A percentile compares a stretch with the other conserved stretches of the same genome.
phyloP scores from a whole-genome alignment of 495 filamentous ascomycete species.

The Aspergillus ostianus region DNA sequence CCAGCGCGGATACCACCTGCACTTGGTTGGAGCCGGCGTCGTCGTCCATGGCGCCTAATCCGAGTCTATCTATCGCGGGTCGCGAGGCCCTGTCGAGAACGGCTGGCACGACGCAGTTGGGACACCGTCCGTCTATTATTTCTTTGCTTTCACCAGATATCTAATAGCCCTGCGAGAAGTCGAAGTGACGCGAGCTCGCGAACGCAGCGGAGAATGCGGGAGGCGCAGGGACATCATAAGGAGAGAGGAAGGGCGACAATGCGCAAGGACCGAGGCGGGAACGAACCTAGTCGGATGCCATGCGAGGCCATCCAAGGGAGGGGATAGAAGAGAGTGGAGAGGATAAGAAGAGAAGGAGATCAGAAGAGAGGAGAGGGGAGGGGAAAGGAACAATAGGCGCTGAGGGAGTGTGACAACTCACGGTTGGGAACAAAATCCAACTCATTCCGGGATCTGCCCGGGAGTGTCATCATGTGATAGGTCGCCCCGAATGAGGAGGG shows the following conservation, averaged over 20 bases:
- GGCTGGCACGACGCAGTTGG: slow-evolving; percentile 4
- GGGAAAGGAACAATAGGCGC: slow-evolving; percentile 3
- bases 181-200: slow-evolving; percentile 37
- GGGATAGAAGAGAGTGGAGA: slow-evolving; percentile 13
- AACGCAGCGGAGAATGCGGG: slow-evolving; percentile 26
- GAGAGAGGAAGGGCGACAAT: slow-evolving; percentile 19
- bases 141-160: not conserved
- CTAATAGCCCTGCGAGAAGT: not conserved
- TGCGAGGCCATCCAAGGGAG: slow-evolving; percentile 34
- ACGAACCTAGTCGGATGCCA: slow-evolving; percentile 33
- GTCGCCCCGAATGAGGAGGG: slow-evolving; percentile 6
- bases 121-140: not conserved
- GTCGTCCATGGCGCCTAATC: slow-evolving; percentile 19
- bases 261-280: slow-evolving; percentile 21
- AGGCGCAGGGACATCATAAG: slow-evolving; percentile 40
- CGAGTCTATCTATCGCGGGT: slow-evolving; percentile 13
- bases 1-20: slow-evolving; percentile 30
- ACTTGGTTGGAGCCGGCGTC: slow-evolving; percentile 20
- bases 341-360: slow-evolving; percentile 12
- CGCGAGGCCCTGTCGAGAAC: slow-evolving; percentile 16
- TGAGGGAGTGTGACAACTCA: slow-evolving; percentile 24
- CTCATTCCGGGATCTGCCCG: slow-evolving; percentile 17
- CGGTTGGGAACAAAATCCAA: slow-evolving; percentile 23
- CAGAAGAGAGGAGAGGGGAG: slow-evolving; percentile 10
- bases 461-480: slow-evolving; percentile 28